phyloP scores from a whole-genome alignment of 192 early-diverging fungal species.

The Linnemannia elongata region DNA sequence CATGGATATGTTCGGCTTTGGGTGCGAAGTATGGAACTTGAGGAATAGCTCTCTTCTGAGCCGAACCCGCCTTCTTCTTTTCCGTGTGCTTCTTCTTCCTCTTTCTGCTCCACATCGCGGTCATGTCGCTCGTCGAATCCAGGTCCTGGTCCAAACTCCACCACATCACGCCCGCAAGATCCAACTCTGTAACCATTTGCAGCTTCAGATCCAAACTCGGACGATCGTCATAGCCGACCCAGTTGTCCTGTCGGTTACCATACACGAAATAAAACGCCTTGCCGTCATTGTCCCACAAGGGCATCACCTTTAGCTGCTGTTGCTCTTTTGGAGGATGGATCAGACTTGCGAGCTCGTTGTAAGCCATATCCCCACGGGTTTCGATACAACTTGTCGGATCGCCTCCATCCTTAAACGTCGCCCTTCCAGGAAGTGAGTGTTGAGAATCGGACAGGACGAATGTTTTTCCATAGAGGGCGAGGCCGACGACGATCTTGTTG shows the following conservation, averaged over 20 bases:
- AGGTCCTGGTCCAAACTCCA: constrained; percentile 53
- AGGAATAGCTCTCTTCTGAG: neutral
- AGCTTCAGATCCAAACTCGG: constrained; percentile 43
- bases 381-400: constrained; percentile 43
- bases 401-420: constrained; percentile 28
- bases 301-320: neutral
- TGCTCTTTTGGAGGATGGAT: constrained; percentile 1
- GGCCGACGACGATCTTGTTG: constrained; percentile 83
- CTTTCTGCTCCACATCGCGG: neutral
- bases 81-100: neutral
- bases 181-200: constrained; percentile 34
- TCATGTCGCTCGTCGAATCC: constrained; percentile 23
- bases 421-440: constrained; percentile 3
- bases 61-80: neutral
- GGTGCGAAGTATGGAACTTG: neutral
- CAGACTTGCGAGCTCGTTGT: constrained; percentile 37
- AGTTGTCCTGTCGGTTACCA: constrained; percentile 22
- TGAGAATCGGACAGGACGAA: constrained; percentile 14
- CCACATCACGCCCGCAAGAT: constrained; percentile 50
- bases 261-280: constrained; percentile 52
- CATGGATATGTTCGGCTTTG: neutral
- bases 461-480: constrained; percentile 78
- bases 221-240: constrained; percentile 47
- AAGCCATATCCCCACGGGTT: constrained; percentile 41
- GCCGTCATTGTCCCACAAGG: constrained; percentile 30